Base-by-base conservation (phyloP, 1,284 basidiomycete species). In the Hemileia vastatrix region DNA sequence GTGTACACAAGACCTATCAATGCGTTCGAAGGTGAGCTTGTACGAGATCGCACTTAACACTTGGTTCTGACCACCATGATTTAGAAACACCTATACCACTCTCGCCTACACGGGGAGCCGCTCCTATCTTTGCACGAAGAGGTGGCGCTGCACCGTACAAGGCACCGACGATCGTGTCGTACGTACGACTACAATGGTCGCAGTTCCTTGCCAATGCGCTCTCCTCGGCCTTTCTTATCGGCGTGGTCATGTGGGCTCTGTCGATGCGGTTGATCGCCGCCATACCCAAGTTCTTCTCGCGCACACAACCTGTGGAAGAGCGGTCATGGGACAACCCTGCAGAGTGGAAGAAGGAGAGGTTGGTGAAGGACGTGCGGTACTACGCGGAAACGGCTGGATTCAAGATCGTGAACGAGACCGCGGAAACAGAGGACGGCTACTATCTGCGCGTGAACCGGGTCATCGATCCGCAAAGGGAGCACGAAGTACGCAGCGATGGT, bases 351-450 rank as follows among this genome's bases (percentile, higher is more conserved):
- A 66, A 68, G 21, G 73, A 75, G 50, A 64, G 66, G 18, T 67
- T 75, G 24, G 66, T 72, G 64, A 75, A 75, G 45, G 71, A 70
- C 57, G 70, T 74, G 1, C 65, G 71, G 13, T 75, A 75, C 65
- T 75, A 75, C 50, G 73, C 73, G 1, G 48, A 57, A 21, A 66
- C 31, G 27, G 73, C 71, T 63, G 72, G 73, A 9, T 75, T 74
- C 40, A 70, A 74, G 50, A 72, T 75, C 57, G 57, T 66, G 32
- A 72, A 74, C 59, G 70, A 73, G 45, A 69, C 71, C 13, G 71
- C 69, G 8, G 67, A 72, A 55, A 75, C 73, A 0, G 63, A 71
- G 47, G 72, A 75, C 53, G 73, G 73, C 18, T 75, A 72, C 65
- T 67, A 66, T 21, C 64, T 75, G 8, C 64, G 73, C 6, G 65